These are phyloP conservation scores for Fonsecaea monophora DNA, from an alignment of 2,329 filamentous ascomycete species.

Conservation along the genomic window DNA sequence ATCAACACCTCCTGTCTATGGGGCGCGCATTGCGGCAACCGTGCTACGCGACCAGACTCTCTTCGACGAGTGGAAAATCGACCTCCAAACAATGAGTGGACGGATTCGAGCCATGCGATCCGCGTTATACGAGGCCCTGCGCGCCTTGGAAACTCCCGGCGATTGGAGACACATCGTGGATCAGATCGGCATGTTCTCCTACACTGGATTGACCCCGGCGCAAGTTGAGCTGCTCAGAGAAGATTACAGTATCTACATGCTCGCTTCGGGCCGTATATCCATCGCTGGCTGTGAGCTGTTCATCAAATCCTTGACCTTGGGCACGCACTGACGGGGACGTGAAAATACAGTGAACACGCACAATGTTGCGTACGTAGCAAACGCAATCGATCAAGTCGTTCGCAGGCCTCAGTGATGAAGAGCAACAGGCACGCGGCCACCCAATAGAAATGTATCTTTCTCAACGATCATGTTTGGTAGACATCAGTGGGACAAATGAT, in stretches of 20 bases:
- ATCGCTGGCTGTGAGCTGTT: conserved; percentile 40
- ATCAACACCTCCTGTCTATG: conserved; percentile 43
- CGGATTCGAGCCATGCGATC: conserved; percentile 46
- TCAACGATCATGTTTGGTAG: too few relatives aligned
- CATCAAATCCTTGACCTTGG: neutral
- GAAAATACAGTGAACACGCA: conserved; percentile 69
- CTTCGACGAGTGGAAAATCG: conserved; percentile 43
- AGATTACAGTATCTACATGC: conserved; percentile 48
- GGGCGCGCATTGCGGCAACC: conserved; percentile 43
- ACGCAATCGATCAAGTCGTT: conserved; percentile 70
- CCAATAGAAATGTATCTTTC: too few relatives aligned
- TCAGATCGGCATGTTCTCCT: conserved; percentile 53
- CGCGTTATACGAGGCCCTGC: conserved; percentile 40
- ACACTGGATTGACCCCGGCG: conserved; percentile 45
- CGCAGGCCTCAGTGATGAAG: conserved; percentile 60
- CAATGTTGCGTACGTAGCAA: conserved; percentile 92
- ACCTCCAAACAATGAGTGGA: conserved; percentile 46
- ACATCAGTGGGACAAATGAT: too few relatives aligned
- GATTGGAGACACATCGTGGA: conserved; percentile 44
- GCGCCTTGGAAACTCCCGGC: conserved; percentile 40
- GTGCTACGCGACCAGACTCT: conserved; percentile 41
- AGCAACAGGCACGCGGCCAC: neutral
- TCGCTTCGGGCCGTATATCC: conserved; percentile 45
- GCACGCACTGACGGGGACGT: neutral
- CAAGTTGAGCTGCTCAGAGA: conserved; percentile 45